phyloP scores from a whole-genome alignment of 31 red algal species.

The Odonthalia washingtoniensis region DNA sequence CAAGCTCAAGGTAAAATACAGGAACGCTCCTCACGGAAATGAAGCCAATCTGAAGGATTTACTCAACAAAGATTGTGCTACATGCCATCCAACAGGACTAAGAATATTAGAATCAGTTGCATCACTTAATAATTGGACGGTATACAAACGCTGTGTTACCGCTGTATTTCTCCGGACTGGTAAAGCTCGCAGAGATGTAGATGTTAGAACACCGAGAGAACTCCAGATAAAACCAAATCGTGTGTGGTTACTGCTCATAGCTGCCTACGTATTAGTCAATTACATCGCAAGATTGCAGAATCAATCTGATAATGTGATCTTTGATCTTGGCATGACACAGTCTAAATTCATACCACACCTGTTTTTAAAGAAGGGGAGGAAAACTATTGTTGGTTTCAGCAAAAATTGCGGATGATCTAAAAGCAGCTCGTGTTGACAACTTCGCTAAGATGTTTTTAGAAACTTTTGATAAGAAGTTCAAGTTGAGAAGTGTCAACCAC shows the following conservation, averaged over 20 bases:
- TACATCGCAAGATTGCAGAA: not conserved
- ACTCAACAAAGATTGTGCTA: too few species aligned
- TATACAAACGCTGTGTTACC: too few species aligned
- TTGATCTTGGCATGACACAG: not conserved
- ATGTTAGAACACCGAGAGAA: too few species aligned
- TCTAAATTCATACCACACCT: not conserved
- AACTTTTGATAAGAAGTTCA: slow-evolving; percentile 13
- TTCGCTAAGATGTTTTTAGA: not conserved
- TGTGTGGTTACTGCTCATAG: not conserved
- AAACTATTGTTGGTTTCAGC: not conserved
- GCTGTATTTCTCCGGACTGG: too few species aligned
- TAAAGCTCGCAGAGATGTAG: too few species aligned
- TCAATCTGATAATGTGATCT: not conserved
- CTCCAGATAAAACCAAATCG: not conserved
- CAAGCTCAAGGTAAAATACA: too few species aligned
- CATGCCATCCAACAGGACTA: too few species aligned
- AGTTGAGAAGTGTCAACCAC: not conserved
- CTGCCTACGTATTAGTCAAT: not conserved
- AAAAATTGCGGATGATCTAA: slow-evolving; percentile 28
- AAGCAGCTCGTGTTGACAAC: not conserved
- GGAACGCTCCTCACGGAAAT: too few species aligned
- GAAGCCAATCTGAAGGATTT: too few species aligned
- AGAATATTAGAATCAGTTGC: too few species aligned
- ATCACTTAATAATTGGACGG: too few species aligned
- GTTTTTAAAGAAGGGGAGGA: slow-evolving; percentile 9